A percentile compares a stretch with the other conserved stretches of the same genome.
Conservation (phyloP, 2,329 filamentous ascomycete genomes). For the Fusarium odoratissimum region DNA sequence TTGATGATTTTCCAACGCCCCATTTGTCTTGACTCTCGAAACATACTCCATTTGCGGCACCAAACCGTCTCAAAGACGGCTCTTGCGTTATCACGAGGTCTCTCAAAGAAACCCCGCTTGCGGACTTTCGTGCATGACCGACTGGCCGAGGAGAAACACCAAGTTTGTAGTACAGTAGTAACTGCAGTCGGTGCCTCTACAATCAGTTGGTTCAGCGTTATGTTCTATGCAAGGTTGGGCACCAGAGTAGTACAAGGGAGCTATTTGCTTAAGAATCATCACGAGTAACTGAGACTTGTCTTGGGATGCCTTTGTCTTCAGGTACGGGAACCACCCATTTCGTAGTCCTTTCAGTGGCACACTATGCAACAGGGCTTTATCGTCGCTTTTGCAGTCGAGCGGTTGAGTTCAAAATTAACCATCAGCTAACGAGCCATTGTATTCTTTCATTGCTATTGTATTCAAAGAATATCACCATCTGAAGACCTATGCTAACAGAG, state of each 20-base stretch:
- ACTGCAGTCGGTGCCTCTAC: background rate
- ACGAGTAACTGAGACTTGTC: background rate
- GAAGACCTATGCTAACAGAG: background rate
- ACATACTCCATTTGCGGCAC: conserved; percentile 12
- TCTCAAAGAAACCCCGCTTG: conserved; percentile 4
- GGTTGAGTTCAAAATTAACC: background rate
- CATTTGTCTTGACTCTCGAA: background rate
- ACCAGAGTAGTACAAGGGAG: conserved; percentile 4
- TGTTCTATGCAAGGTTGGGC: conserved; percentile 1
- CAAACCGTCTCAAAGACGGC: conserved; percentile 3
- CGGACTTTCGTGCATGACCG: conserved; percentile 4
- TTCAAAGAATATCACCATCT: background rate
- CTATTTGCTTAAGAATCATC: background rate
- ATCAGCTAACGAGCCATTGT: background rate
- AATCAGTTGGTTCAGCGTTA: background rate
- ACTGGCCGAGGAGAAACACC: conserved; percentile 8
- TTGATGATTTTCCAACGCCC: background rate
- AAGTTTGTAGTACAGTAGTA: conserved; percentile 12
- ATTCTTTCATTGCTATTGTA: background rate
- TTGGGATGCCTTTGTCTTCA: background rate
- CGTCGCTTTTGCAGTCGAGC: background rate
- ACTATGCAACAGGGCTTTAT: background rate
- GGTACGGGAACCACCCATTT: background rate
- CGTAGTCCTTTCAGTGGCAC: background rate
- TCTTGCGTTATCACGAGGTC: background rate